A percentile compares a stretch with the other conserved stretches of the same genome.
Evolutionary conservation across 768 basidiomycete genomes (phyloP).

Genomic region (Pholiota molesta): DNA sequence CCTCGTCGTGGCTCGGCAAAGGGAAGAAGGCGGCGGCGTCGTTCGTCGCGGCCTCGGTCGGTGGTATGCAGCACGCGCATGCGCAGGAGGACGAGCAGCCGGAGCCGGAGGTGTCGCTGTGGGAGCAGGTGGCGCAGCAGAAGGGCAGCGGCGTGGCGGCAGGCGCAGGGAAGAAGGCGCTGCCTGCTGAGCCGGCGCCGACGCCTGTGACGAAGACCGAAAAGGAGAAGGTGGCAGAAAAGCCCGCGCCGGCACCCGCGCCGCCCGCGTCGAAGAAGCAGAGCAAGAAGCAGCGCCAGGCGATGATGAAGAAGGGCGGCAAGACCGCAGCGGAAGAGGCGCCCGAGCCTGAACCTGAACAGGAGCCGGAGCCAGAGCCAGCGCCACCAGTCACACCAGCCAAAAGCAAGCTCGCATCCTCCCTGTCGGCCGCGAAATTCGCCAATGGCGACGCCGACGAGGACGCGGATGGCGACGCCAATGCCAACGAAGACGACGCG

Average conservation of each 20-base stretch:
- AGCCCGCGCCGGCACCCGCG: conserved; percentile 13
- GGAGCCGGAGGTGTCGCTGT: conserved; percentile 4
- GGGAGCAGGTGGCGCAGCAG: conserved; percentile 6
- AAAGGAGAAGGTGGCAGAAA: conserved; percentile 5
- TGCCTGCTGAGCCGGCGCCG: conserved; percentile 1
- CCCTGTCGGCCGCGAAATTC: background rate
- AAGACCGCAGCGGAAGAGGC: conserved; percentile 5
- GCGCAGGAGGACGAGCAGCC: background rate
- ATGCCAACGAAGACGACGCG: background rate
- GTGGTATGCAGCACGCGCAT: background rate
- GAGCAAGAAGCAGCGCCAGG: conserved; percentile 34
- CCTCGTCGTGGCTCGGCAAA: conserved; percentile 1
- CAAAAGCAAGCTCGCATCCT: background rate
- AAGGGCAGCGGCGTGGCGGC: background rate
- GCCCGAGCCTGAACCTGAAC: conserved; percentile 9
- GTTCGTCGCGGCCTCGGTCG: background rate
- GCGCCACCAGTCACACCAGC: conserved; percentile 12
- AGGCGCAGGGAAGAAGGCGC: conserved; percentile 8
- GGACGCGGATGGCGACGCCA: background rate
- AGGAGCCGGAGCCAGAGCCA: conserved; percentile 20
- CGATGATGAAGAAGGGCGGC: conserved; percentile 24
- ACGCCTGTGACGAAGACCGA: background rate
- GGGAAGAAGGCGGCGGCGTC: background rate
- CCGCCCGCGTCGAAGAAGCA: conserved; percentile 28
- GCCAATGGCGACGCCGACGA: conserved; percentile 1